A percentile compares a stretch with the other conserved stretches of the same genome.
Conservation (phyloP, 1,284 basidiomycete genomes). For the Papiliotrema terrestris region DNA sequence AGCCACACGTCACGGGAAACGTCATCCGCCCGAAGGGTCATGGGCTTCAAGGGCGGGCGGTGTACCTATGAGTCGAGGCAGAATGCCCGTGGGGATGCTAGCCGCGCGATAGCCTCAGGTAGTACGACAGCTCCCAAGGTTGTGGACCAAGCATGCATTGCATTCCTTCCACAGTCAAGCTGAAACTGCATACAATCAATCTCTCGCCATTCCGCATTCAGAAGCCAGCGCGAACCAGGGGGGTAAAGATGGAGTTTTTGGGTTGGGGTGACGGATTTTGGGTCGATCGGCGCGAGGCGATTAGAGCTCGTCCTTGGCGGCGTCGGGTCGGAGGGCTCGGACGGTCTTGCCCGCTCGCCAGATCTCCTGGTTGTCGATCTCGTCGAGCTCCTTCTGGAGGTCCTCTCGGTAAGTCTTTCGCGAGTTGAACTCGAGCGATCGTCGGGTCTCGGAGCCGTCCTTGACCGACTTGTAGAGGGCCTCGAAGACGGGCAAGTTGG, state of each 20-base stretch:
- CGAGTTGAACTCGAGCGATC: constrained; percentile 93
- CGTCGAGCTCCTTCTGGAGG: constrained; percentile 87
- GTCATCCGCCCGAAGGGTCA: too few species aligned
- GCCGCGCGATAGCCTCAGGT: too few species aligned
- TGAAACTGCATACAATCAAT: not conserved
- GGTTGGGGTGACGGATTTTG: not conserved
- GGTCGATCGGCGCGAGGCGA: not conserved
- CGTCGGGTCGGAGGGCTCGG: constrained; percentile 47
- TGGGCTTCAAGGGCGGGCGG: too few species aligned
- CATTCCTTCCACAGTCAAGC: not conserved
- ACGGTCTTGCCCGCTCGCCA: constrained; percentile 81
- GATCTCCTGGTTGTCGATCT: constrained; percentile 86
- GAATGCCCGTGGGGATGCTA: too few species aligned
- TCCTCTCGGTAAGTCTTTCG: constrained; percentile 90
- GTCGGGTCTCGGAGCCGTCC: constrained; percentile 94
- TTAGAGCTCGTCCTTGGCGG: constrained; percentile 46
- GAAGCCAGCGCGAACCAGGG: not conserved
- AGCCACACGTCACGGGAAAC: too few species aligned
- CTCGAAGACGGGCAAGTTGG: constrained; percentile 92
- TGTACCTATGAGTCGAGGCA: too few species aligned
- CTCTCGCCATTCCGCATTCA: not conserved
- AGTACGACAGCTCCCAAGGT: too few species aligned
- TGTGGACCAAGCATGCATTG: not conserved
- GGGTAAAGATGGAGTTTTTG: not conserved
- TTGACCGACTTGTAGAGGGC: constrained; percentile 87